phyloP scores from a whole-genome alignment of 139 green algal genomes.

The Tetraselmis striata region DNA sequence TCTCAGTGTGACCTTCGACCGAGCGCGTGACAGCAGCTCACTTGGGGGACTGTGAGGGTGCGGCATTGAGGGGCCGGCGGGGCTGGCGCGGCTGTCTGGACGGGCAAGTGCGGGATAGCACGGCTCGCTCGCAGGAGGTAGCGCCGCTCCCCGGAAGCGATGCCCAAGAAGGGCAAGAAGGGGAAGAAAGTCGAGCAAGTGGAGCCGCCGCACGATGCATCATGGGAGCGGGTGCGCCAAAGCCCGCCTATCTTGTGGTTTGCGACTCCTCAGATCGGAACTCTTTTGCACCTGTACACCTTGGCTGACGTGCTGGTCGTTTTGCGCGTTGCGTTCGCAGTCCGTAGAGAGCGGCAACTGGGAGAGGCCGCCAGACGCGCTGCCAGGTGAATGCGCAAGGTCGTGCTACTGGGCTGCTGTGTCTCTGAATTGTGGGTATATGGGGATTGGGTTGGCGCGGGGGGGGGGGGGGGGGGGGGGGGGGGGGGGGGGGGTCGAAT shows the following conservation, averaged over 20 bases:
- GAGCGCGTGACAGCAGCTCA: too few relatives aligned
- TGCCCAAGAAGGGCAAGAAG: conserved; percentile 41
- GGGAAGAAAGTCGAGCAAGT: conserved; percentile 45
- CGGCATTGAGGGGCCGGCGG: too few relatives aligned
- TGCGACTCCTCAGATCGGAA: background rate
- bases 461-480: too few relatives aligned
- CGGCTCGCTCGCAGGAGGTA: too few relatives aligned
- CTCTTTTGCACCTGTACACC: background rate
- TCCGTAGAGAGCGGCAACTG: conserved; percentile 56
- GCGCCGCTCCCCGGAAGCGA: too few relatives aligned
- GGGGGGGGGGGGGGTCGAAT: background rate
- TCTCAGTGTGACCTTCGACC: too few relatives aligned
- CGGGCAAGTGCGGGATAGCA: too few relatives aligned
- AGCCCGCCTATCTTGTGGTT: background rate
- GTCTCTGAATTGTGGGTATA: too few relatives aligned
- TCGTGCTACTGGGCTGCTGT: too few relatives aligned
- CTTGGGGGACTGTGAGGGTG: too few relatives aligned
- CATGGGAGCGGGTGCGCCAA: conserved; percentile 53
- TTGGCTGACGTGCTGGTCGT: background rate
- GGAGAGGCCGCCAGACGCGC: conserved; percentile 46
- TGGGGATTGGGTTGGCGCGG: too few relatives aligned
- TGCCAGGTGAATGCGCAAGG: conserved; percentile 35
- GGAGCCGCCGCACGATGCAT: conserved; percentile 56
- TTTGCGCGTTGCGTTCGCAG: conserved; percentile 18
- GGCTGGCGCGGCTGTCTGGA: too few relatives aligned